Percentiles rank a stretch among this genome's conserved stretches.
phyloP scores from a whole-genome alignment of 2,329 filamentous ascomycete genomes.

The Talaromyces funiculosus region DNA sequence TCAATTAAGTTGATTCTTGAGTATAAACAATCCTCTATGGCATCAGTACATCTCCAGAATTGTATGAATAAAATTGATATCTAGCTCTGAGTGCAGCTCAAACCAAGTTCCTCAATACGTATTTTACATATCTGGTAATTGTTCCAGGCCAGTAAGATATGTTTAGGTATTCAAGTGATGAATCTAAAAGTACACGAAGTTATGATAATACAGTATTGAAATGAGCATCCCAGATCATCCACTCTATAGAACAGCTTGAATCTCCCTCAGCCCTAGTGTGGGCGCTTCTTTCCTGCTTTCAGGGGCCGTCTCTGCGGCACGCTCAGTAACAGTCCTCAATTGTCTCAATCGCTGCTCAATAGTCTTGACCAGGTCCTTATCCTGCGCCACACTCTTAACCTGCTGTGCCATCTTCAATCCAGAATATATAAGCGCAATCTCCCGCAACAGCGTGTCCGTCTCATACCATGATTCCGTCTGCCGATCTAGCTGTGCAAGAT shows the following conservation, averaged over 20 bases:
- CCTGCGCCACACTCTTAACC: conserved; percentile 26
- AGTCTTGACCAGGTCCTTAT: conserved; percentile 21
- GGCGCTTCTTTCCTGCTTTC: conserved; percentile 17
- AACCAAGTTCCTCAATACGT: not conserved
- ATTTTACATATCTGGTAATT: not conserved
- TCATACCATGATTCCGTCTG: conserved; percentile 18
- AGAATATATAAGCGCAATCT: conserved; percentile 34
- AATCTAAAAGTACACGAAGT: conserved; percentile 8
- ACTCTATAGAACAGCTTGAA: not conserved
- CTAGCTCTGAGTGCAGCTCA: not conserved
- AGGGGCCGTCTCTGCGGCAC: conserved; percentile 18
- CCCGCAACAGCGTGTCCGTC: conserved; percentile 24
- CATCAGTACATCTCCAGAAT: not conserved
- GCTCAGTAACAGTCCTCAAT: conserved; percentile 50
- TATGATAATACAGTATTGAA: conserved; percentile 3
- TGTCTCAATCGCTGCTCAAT: conserved; percentile 28
- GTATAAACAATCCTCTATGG: too few species aligned
- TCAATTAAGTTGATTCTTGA: too few species aligned
- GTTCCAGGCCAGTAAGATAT: not conserved
- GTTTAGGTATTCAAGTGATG: not conserved
- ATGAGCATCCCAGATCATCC: too few species aligned
- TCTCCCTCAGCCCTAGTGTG: conserved; percentile 19
- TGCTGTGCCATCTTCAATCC: conserved; percentile 37
- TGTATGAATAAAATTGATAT: not conserved
- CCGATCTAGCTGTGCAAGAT: conserved; percentile 21